These are phyloP conservation scores for Macadamia integrifolia DNA, from an alignment of 164 flowering plant genomes.

Conservation along the genomic window DNA sequence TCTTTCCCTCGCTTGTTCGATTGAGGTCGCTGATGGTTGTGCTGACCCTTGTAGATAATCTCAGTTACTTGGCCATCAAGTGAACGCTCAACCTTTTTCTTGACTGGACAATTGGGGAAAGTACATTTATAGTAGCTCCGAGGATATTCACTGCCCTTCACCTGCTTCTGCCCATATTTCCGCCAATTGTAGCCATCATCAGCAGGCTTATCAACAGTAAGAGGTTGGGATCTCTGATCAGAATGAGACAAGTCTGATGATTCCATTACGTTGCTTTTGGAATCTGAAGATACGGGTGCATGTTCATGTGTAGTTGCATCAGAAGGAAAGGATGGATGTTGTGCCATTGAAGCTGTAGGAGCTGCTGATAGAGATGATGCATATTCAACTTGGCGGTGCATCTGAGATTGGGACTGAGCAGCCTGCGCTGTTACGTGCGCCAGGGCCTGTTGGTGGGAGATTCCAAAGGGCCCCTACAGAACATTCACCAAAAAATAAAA, in stretches of 20 bases:
- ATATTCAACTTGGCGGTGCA: conserved; percentile 40
- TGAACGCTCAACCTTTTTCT: conserved; percentile 89
- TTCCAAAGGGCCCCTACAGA: conserved; percentile 73
- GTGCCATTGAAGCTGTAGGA: conserved; percentile 23
- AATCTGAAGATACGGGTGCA: conserved; percentile 26
- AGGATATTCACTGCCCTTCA: conserved; percentile 87
- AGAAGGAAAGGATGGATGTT: conserved; percentile 20
- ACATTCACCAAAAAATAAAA: conserved; percentile 6
- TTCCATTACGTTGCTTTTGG: conserved; percentile 26
- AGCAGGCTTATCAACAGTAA: conserved; percentile 55
- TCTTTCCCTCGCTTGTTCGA: conserved; percentile 48
- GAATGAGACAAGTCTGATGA: conserved; percentile 38
- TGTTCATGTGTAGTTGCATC: conserved; percentile 31
- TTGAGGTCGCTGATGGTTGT: conserved; percentile 69
- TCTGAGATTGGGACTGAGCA: conserved; percentile 51
- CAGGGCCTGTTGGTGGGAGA: conserved; percentile 90
- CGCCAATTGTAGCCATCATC: conserved; percentile 96
- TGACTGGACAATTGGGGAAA: conserved; percentile 67
- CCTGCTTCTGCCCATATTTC: conserved; percentile 96
- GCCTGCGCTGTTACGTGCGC: conserved; percentile 97
- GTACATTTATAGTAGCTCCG: conserved; percentile 94
- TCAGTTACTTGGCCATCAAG: conserved; percentile 80
- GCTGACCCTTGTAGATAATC: conserved; percentile 89
- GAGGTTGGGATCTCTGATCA: conserved; percentile 43
- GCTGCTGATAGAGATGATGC: conserved; percentile 28